These are phyloP conservation scores for Corniculantispora saksenae DNA, from an alignment of 2,329 filamentous ascomycete genomes.

Conservation along the genomic window DNA sequence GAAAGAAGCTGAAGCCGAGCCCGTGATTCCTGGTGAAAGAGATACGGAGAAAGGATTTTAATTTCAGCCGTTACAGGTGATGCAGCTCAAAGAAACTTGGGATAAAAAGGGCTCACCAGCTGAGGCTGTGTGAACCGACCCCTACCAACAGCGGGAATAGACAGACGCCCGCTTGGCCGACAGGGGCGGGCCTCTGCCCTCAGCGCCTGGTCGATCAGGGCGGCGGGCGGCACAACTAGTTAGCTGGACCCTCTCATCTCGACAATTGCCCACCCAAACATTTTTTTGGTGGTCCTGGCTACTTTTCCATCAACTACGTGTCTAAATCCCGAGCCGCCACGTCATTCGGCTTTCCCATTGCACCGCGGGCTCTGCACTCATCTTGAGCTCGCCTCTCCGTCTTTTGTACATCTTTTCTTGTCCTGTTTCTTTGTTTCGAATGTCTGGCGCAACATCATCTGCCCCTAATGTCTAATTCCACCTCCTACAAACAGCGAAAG, in stretches of 20 bases:
- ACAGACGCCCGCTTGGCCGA: too few relatives aligned
- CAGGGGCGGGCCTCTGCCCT: too few relatives aligned
- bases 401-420: not conserved
- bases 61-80: not conserved
- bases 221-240: not conserved
- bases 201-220: not conserved
- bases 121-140: not conserved
- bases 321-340: constrained; percentile 1
- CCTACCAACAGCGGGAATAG: too few relatives aligned
- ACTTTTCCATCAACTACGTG: constrained; percentile 3
- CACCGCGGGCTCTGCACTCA: not conserved
- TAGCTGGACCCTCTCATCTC: not conserved
- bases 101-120: not conserved
- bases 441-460: not conserved
- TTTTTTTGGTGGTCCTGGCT: not conserved
- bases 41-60: not conserved
- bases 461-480: constrained; percentile 38
- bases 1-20: not conserved
- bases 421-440: constrained; percentile 20
- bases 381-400: not conserved
- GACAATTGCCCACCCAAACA: not conserved
- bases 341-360: constrained; percentile 2
- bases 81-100: not conserved
- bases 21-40: not conserved
- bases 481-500: constrained; percentile 85